phyloP scores from a whole-genome alignment of 345 rosid genomes.

The Erodium maritimum region DNA sequence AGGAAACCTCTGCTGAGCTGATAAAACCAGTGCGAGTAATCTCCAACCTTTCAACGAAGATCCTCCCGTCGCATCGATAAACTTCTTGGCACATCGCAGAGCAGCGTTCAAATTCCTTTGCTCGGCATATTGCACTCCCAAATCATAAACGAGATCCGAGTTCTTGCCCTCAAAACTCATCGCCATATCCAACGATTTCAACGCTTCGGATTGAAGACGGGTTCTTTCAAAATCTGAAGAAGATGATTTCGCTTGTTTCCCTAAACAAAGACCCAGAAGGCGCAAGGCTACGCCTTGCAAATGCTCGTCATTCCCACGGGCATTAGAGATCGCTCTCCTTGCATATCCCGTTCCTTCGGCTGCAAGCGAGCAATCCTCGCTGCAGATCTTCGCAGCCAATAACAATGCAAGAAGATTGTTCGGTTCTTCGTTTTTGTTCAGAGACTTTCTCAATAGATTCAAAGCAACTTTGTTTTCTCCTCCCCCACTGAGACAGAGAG shows the following conservation, averaged over 20 bases:
- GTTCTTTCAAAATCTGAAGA: constrained; percentile 81
- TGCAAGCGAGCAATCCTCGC: constrained; percentile 58
- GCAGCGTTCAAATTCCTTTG: constrained; percentile 67
- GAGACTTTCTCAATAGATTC: constrained; percentile 70
- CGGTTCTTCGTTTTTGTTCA: constrained; percentile 67
- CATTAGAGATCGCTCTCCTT: constrained; percentile 44
- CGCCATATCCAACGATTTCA: constrained; percentile 67
- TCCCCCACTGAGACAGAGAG: constrained; percentile 60
- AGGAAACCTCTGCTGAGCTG: constrained; percentile 75
- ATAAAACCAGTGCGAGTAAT: constrained; percentile 62
- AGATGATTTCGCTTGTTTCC: constrained; percentile 62
- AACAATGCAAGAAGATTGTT: constrained; percentile 57
- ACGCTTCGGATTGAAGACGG: constrained; percentile 59
- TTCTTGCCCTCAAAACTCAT: constrained; percentile 50
- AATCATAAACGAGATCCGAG: constrained; percentile 63
- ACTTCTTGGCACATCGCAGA: constrained; percentile 56
- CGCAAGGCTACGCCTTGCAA: constrained; percentile 62
- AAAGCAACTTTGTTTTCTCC: constrained; percentile 51
- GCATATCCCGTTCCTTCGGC: constrained; percentile 78
- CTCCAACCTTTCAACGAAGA: constrained; percentile 84
- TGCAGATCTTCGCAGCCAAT: constrained; percentile 79
- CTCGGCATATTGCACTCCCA: constrained; percentile 80
- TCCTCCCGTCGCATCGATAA: constrained; percentile 75
- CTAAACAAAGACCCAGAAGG: constrained; percentile 77
- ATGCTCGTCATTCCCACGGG: constrained; percentile 55